phyloP scores from a whole-genome alignment of 208 protist genomes.

The Crithidia thermophila region DNA sequence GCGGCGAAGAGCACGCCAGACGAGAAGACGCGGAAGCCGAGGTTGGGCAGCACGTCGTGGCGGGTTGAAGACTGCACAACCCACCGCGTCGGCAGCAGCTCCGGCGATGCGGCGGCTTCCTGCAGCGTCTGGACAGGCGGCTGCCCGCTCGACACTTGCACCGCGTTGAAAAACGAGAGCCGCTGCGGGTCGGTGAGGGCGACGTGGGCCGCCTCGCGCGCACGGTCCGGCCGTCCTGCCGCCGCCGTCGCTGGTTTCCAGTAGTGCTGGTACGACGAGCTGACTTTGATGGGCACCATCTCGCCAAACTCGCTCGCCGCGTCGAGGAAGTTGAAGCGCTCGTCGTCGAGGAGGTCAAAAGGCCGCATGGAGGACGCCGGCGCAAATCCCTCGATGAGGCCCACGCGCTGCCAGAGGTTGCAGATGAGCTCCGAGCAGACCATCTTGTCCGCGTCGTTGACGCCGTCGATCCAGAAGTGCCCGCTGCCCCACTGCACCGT shows the following conservation, averaged over 20 bases:
- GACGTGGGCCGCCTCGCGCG: constrained; percentile 12
- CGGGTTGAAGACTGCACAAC: constrained; percentile 65
- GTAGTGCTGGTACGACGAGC: constrained; percentile 1
- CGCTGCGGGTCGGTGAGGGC: constrained; percentile 26
- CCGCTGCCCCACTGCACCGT: constrained; percentile 31
- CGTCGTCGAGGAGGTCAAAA: constrained; percentile 79
- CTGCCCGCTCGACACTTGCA: constrained; percentile 16
- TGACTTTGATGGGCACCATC: constrained; percentile 42
- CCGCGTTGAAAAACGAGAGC: constrained; percentile 48
- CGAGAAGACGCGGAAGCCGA: constrained; percentile 50
- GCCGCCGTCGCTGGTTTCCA: constrained; percentile 8
- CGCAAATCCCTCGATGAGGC: constrained; percentile 62
- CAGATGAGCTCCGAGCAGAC: constrained; percentile 83
- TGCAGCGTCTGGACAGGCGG: constrained; percentile 28
- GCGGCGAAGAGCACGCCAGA: constrained; percentile 58
- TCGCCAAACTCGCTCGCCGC: constrained; percentile 32
- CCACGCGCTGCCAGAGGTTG: constrained; percentile 70
- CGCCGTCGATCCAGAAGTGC: constrained; percentile 71
- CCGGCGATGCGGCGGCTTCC: constrained; percentile 13
- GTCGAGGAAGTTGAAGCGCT: constrained; percentile 69
- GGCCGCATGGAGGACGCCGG: constrained; percentile 78
- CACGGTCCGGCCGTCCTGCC: not conserved
- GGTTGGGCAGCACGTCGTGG: constrained; percentile 35
- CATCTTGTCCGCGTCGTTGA: constrained; percentile 51
- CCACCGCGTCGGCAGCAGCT: constrained; percentile 44